Conservation (phyloP, 352 stramenopile genomes). For the Phytophthora aleatoria region DNA sequence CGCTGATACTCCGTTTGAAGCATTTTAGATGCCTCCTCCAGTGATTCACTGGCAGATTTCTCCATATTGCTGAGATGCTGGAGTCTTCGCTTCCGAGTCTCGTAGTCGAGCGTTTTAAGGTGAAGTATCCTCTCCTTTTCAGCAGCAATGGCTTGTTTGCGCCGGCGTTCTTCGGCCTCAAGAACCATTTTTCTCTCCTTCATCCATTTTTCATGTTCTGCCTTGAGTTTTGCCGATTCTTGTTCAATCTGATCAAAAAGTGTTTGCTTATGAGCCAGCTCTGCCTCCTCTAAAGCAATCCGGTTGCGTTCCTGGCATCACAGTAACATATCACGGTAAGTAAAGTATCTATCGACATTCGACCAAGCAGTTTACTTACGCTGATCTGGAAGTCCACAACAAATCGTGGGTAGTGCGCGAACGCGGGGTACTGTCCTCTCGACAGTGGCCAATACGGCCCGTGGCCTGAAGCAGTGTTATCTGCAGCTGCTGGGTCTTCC, state of each 20-base stretch:
- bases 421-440: constrained; percentile 79
- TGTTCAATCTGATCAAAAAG: constrained; percentile 60
- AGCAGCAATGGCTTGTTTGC: constrained; percentile 56
- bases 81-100: constrained; percentile 67
- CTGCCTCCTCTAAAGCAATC: constrained; percentile 78
- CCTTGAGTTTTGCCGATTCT: constrained; percentile 58
- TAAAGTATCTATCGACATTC: constrained; percentile 1
- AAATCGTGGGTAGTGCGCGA: constrained; percentile 78
- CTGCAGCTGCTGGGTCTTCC: constrained; percentile 9
- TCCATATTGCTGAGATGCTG: constrained; percentile 72
- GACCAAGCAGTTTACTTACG: constrained; percentile 44
- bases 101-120: constrained; percentile 72
- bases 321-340: constrained; percentile 11
- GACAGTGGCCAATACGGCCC: constrained; percentile 60
- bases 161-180: constrained; percentile 62
- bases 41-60: constrained; percentile 52
- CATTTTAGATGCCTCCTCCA: constrained; percentile 68
- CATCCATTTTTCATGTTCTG: constrained; percentile 70
- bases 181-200: constrained; percentile 62
- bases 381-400: constrained; percentile 86
- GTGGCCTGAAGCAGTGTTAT: background rate
- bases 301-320: constrained; percentile 72
- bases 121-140: constrained; percentile 73
- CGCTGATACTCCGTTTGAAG: constrained; percentile 68
- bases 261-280: constrained; percentile 66